phyloP scores from a whole-genome alignment of 805 yeast genomes.

The Tanozyma kutaoensis region DNA sequence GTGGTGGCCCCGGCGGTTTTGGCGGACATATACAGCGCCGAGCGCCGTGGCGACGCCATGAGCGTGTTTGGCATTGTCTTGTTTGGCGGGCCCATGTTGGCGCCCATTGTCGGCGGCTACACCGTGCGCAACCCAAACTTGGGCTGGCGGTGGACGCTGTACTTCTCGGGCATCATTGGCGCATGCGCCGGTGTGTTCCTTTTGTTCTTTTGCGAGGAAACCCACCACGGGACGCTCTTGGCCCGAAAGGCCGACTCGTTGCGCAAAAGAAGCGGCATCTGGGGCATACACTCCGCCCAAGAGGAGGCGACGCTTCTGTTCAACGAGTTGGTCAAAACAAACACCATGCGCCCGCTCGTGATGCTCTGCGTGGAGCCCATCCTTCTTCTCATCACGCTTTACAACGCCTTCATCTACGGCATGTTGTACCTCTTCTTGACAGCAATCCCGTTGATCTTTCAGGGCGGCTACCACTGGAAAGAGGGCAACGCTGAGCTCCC shows the following conservation, averaged over 20 bases:
- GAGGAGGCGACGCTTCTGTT: slow-evolving; percentile 69
- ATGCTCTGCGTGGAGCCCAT: slow-evolving; percentile 67
- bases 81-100: slow-evolving; percentile 11
- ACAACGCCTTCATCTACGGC: slow-evolving; percentile 72
- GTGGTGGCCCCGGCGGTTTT: slow-evolving; percentile 12
- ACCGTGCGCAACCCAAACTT: slow-evolving; percentile 39
- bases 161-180: slow-evolving; percentile 53
- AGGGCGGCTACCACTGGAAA: slow-evolving; percentile 35
- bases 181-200: slow-evolving; percentile 25
- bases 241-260: slow-evolving; percentile 48
- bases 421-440: slow-evolving; percentile 60
- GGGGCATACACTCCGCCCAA: slow-evolving; percentile 77
- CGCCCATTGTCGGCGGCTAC: slow-evolving; percentile 38
- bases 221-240: slow-evolving; percentile 59
- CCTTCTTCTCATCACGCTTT: slow-evolving; percentile 50
- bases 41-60: slow-evolving; percentile 11
- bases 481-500: slow-evolving; percentile 68
- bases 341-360: slow-evolving; percentile 51
- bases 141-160: slow-evolving; percentile 80
- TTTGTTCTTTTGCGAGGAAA: slow-evolving; percentile 43
- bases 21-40: slow-evolving; percentile 9
- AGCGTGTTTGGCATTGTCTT: slow-evolving; percentile 20
- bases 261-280: slow-evolving; percentile 59
- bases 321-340: slow-evolving; percentile 54
- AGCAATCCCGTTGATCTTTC: slow-evolving; percentile 58